A percentile compares a stretch with the other conserved stretches of the same genome.
These are phyloP conservation scores for Exophiala oligosperma DNA, from an alignment of 2,329 filamentous ascomycete genomes.

Conservation along the genomic window DNA sequence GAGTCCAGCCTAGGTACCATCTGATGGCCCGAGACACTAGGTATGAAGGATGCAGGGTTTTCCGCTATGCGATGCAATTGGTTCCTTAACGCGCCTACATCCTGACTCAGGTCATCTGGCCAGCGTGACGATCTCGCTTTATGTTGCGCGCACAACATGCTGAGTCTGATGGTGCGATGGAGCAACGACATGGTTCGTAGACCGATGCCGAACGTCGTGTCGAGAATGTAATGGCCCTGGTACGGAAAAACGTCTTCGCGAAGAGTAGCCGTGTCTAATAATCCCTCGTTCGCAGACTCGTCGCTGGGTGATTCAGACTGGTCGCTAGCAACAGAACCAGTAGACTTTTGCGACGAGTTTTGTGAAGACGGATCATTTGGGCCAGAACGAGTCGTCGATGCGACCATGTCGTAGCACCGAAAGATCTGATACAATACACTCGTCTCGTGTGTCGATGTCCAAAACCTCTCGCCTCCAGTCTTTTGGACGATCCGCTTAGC, in stretches of 20 bases:
- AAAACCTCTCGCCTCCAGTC: constrained; percentile 3
- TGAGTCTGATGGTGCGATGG: constrained; percentile 2
- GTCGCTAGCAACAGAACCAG: background rate
- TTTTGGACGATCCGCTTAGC: constrained; percentile 1
- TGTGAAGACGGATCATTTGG: background rate
- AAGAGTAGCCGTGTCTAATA: background rate
- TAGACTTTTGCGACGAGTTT: too few relatives aligned
- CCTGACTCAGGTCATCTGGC: background rate
- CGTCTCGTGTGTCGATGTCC: background rate
- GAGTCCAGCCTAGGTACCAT: too few relatives aligned
- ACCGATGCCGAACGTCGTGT: constrained; percentile 6
- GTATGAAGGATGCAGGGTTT: background rate
- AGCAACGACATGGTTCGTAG: constrained; percentile 6
- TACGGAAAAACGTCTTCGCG: background rate
- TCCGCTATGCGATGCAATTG: background rate
- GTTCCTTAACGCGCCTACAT: background rate
- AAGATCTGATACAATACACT: constrained; percentile 7
- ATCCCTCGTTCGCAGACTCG: background rate
- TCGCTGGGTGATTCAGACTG: background rate
- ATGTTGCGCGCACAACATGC: too few relatives aligned
- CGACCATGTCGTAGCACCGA: constrained; percentile 5
- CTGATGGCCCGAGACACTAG: too few relatives aligned
- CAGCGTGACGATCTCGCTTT: background rate
- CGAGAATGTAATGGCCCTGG: constrained; percentile 1
- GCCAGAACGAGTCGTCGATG: background rate